Evolutionary conservation across 352 stramenopile species (phyloP), one percentile per base, ranked within the genome.

Genomic region (Plasmopara halstedii): DNA sequence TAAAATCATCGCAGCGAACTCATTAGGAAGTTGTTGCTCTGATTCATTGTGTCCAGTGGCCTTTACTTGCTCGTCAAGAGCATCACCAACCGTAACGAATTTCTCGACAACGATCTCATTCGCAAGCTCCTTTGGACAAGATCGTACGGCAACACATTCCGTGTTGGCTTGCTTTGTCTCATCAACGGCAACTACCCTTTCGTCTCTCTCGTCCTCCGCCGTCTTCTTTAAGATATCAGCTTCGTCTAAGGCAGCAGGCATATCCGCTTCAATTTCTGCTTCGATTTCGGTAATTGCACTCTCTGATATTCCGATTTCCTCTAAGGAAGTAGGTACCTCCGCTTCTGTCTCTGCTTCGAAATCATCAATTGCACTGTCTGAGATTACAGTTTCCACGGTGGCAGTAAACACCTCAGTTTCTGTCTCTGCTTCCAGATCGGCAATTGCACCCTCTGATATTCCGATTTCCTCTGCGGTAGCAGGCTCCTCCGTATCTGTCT

Each of bases 181-280:
- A 11, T 31, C 26, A 31, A 31, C 26, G 11, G 6, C 11, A 6
- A 11, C 26, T 11, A 11, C 11, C 11, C 11, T 11, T 31, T 11
- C 26, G 11, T 11, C 11, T 31, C 6, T 31, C 26, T 31, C 26
- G 6, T 6, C 26, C 11, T 31, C 26, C 11, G 11, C 26, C 6
- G 11, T 31, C 26, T 11, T 31, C 11, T 31, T 11, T 11, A 31
- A 6, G 11, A 11, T 31, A 6, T 31, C 26, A 11, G 26, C 26
- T 31, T 31, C 26, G 26, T 31, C 26, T 31, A 11, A 11, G 11
- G 26, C 26, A 31, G 11, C 26, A 18, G 50, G 32, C 13, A 15
- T 53, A 39, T 53, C 46, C 25, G 45, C 42, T 42, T 44, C 21
- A 34, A 20, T 23, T n/a, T 62, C 42, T 41, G 31, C 50, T 37